Percentiles rank a stretch among this genome's conserved stretches.
Conservation (phyloP, 129 eudicot species). For the Scalesia atractyloides region DNA sequence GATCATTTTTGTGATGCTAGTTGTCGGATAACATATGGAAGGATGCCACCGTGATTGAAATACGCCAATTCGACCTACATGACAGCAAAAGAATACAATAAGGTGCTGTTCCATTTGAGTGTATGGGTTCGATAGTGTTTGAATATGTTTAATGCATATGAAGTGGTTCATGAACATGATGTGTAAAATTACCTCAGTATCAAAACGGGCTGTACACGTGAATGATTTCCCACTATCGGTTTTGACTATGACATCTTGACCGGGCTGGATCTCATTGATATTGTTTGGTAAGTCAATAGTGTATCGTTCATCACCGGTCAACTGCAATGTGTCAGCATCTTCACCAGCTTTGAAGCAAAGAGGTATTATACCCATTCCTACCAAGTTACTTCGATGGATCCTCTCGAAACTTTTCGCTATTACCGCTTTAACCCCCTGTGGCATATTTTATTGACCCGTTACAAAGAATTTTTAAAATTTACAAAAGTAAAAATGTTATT, state of each 20-base stretch:
- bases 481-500: neutral
- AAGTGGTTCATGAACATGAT: constrained; percentile 15
- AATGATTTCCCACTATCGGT: constrained; percentile 80
- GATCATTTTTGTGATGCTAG: constrained; percentile 41
- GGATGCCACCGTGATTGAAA: constrained; percentile 85
- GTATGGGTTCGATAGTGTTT: neutral
- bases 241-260: constrained; percentile 78
- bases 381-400: constrained; percentile 96
- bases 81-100: constrained; percentile 8
- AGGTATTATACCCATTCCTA: constrained; percentile 96
- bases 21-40: constrained; percentile 76
- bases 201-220: constrained; percentile 86
- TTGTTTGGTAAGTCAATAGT: constrained; percentile 75
- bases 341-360: constrained; percentile 92
- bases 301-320: constrained; percentile 92
- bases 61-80: constrained; percentile 80
- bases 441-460: constrained; percentile 3
- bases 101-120: neutral
- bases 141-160: neutral
- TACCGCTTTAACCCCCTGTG: constrained; percentile 91
- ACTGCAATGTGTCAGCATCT: constrained; percentile 83
- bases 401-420: constrained; percentile 95
- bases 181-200: constrained; percentile 72
- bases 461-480: neutral
- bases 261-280: constrained; percentile 81